phyloP scores from a whole-genome alignment of 2,329 filamentous ascomycete genomes.

The Blastomyces gilchristii region DNA sequence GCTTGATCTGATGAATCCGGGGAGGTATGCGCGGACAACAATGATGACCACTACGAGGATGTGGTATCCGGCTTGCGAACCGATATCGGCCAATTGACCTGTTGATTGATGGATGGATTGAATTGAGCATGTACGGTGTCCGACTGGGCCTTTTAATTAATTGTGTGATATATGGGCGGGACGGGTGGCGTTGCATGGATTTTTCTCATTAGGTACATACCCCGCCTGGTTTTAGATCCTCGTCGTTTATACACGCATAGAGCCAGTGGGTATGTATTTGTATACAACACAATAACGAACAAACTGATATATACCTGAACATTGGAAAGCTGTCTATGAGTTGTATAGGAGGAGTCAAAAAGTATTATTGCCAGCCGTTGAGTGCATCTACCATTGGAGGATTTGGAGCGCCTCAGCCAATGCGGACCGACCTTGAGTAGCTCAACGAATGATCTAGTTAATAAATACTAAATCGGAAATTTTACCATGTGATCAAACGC shows the following conservation, averaged over 20 bases:
- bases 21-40: neutral
- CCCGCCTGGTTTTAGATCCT: neutral
- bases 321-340: no score
- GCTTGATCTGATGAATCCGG: slow-evolving; percentile 2
- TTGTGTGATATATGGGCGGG: neutral
- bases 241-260: neutral
- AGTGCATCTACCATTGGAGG: no score
- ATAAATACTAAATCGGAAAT: neutral
- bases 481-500: no score
- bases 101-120: neutral
- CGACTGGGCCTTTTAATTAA: neutral
- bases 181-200: neutral
- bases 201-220: neutral
- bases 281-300: neutral
- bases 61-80: neutral
- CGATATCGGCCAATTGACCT: neutral
- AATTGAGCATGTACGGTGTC: neutral
- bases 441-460: neutral
- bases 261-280: neutral
- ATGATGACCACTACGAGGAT: neutral
- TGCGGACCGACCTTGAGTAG: neutral
- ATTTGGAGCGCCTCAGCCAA: no score
- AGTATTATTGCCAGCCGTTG: no score
- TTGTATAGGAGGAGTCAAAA: no score
- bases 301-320: neutral